Conservation (phyloP, 495 filamentous ascomycete species). For the Entonaema liquescens region DNA sequence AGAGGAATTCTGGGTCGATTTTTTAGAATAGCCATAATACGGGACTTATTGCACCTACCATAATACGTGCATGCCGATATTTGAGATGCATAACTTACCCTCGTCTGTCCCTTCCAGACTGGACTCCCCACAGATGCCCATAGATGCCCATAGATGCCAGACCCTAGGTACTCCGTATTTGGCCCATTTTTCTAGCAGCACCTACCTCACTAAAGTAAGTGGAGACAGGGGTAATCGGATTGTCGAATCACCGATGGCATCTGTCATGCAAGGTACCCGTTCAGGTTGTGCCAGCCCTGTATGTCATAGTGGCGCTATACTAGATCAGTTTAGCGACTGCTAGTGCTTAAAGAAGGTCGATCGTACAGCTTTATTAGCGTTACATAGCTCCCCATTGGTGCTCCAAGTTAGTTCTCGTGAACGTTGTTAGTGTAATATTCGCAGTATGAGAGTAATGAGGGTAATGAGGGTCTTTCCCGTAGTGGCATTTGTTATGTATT, state of each 20-base stretch:
- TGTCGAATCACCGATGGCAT: conserved; percentile 32
- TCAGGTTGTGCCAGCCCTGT: conserved; percentile 32
- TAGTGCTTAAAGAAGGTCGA: conserved; percentile 34
- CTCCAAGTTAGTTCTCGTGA: background rate
- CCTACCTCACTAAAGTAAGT: conserved; percentile 7
- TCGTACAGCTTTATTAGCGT: conserved; percentile 39
- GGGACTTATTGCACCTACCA: background rate
- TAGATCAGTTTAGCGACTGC: conserved; percentile 26
- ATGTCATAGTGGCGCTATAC: conserved; percentile 19
- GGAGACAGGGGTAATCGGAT: conserved; percentile 33
- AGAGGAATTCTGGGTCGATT: conserved; percentile 9
- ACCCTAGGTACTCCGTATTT: conserved; percentile 30
- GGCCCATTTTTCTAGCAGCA: conserved; percentile 31
- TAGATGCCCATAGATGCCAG: no score
- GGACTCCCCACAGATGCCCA: conserved; percentile 4
- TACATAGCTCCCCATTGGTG: conserved; percentile 9
- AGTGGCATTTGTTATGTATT: no score
- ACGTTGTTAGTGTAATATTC: background rate
- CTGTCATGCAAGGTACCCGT: conserved; percentile 47
- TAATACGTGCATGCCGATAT: background rate
- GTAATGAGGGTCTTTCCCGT: no score
- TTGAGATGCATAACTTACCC: background rate
- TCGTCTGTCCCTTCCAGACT: background rate
- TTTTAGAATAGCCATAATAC: conserved; percentile 12
- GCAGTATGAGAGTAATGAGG: background rate